Base-by-base conservation (phyloP, 169 alveolate genomes). In the Eimeria maxima region DNA sequence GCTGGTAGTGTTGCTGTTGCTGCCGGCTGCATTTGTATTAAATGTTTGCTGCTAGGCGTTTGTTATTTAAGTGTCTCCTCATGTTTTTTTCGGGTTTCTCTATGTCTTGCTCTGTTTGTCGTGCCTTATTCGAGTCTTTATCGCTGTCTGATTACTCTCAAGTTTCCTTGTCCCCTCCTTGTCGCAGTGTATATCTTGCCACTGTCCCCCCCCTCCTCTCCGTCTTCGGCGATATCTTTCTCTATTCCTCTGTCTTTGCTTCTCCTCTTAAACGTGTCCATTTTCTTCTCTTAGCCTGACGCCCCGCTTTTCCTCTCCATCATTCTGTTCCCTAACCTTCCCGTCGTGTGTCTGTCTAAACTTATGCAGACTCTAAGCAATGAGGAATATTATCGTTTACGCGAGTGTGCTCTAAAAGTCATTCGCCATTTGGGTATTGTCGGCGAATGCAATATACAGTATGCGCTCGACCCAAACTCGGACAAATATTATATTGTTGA, bases 381-480 rank as follows among this genome's bases (percentile, higher is more conserved):
- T 88, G 97, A 81, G 78, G 99, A 98, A 95, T 98, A 97, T 96
- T 97, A 95, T 95, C 95, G 97, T 86, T 96, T 98, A 92, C 95
- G 99, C 22, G 98, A 98, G 96, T 97, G 97, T 44, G 98, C 99
- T 20, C 94, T 98, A 76, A 98, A 97, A 97, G 97, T 98, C 29
- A 90, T 97, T 50, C 97, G 99, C 0, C 99, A 98, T 88, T 94
- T 98, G 57, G 98, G 98, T 76, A 95, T 98, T 29, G 98, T 98
- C 45, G 99, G 99, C 18, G 99, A 98, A 96, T 98, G 99, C 97
- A 98, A 98, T 97, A 97, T 98, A 42, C 99, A 98, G 95, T 97
- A 97, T 76, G 99, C 99, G 29, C 98, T 98, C 16, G 98, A 98
- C 96, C 99, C 99, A 18, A 65, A 97, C 96, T 96, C 97, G 45